A percentile compares a stretch with the other conserved stretches of the same genome.
These are phyloP conservation scores for Euphorbia corollata DNA, from an alignment of 441 rosid species.

Conservation along the genomic window DNA sequence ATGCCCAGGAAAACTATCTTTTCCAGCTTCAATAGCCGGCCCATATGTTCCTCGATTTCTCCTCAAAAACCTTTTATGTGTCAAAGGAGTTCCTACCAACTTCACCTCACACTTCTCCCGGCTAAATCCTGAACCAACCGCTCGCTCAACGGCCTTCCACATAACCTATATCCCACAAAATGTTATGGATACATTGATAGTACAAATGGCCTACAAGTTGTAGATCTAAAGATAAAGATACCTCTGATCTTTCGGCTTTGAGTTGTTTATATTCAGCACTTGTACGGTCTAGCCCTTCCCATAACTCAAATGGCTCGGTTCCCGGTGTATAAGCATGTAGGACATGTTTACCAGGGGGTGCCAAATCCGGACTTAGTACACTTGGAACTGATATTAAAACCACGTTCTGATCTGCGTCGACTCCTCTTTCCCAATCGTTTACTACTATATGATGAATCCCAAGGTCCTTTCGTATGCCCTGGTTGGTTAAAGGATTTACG, in stretches of 20 bases:
- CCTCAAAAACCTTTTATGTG: conserved; percentile 69
- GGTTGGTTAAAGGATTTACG: background rate
- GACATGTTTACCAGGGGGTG: conserved; percentile 76
- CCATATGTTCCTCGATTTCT: conserved; percentile 81
- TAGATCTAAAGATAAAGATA: conserved; percentile 12
- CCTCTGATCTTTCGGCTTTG: conserved; percentile 79
- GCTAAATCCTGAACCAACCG: conserved; percentile 59
- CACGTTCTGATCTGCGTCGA: conserved; percentile 90
- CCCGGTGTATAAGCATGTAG: conserved; percentile 82
- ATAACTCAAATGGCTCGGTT: conserved; percentile 69
- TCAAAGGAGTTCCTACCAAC: conserved; percentile 80
- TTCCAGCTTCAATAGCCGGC: conserved; percentile 78
- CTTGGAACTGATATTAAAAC: conserved; percentile 83
- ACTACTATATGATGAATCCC: conserved; percentile 89
- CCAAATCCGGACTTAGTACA: conserved; percentile 66
- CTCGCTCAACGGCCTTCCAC: conserved; percentile 88
- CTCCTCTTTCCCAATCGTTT: conserved; percentile 80
- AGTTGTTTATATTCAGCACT: conserved; percentile 64
- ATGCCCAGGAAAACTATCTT: conserved; percentile 73
- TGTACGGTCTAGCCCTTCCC: conserved; percentile 78
- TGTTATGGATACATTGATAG: background rate
- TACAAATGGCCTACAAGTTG: background rate
- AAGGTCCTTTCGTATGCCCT: conserved; percentile 41
- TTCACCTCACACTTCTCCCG: conserved; percentile 74
- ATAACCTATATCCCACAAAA: conserved; percentile 42